Evolutionary conservation across 192 early-diverging fungal genomes (phyloP).

Genomic region (Umbelopsis isabellina): DNA sequence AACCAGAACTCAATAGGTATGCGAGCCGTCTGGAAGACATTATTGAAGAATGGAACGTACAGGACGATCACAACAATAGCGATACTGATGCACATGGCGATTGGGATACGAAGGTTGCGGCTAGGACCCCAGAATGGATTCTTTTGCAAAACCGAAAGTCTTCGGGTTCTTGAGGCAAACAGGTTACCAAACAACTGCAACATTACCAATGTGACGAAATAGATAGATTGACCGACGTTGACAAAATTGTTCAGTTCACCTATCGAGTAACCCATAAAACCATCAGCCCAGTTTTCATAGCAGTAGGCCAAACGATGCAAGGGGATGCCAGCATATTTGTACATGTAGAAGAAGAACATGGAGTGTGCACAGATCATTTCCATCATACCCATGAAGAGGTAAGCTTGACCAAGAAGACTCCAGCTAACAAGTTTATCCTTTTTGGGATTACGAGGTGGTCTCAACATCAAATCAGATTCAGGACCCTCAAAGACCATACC

Average conservation of each 20-base stretch:
- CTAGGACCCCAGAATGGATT: constrained; percentile 59
- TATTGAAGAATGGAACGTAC: constrained; percentile 56
- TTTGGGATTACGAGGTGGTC: constrained; percentile 71
- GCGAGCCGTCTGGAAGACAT: constrained; percentile 52
- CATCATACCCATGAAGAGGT: constrained; percentile 74
- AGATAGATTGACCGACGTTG: constrained; percentile 61
- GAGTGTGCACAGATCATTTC: constrained; percentile 63
- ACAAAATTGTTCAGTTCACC: constrained; percentile 50
- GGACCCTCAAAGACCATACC: constrained; percentile 74
- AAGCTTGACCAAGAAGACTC: constrained; percentile 71
- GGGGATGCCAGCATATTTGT: constrained; percentile 56
- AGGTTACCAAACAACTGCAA: constrained; percentile 60
- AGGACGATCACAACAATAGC: constrained; percentile 45
- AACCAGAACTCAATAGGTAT: constrained; percentile 67
- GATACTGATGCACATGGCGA: constrained; percentile 47
- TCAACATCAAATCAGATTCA: constrained; percentile 71
- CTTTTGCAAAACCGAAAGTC: constrained; percentile 57
- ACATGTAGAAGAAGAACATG: constrained; percentile 77
- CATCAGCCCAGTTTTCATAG: constrained; percentile 29
- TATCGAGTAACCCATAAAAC: constrained; percentile 36
- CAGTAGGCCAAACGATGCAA: not conserved
- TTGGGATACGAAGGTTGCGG: constrained; percentile 57
- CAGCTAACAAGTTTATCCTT: constrained; percentile 65
- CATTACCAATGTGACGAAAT: constrained; percentile 62
- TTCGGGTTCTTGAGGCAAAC: constrained; percentile 55